A percentile compares a stretch with the other conserved stretches of the same genome.
Conservation (phyloP, 257 asterid species). For the Lycium barbarum region DNA sequence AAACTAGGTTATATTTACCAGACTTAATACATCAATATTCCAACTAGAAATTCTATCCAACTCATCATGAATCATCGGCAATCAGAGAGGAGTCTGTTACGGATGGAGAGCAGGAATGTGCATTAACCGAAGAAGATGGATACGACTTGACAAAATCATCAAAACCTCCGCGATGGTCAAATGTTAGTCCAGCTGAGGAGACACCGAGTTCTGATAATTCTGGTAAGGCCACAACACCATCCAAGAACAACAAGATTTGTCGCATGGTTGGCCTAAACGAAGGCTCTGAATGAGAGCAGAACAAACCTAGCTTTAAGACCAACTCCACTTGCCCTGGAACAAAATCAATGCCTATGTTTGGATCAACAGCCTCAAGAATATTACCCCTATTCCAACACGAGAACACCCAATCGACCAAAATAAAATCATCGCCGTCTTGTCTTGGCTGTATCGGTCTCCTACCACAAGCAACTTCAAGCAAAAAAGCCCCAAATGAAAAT, state of each 20-base stretch:
- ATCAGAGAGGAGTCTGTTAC: not conserved
- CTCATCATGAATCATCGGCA: not conserved
- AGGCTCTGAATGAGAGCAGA: not conserved
- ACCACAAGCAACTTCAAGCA: constrained; percentile 25
- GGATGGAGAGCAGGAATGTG: not conserved
- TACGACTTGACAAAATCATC: constrained; percentile 19
- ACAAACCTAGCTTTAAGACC: constrained; percentile 23
- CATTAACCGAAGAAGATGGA: constrained; percentile 11
- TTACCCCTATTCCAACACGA: constrained; percentile 14
- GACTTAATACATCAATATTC: not conserved
- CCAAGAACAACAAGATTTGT: constrained; percentile 43
- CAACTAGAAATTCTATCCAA: not conserved
- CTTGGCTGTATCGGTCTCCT: constrained; percentile 11
- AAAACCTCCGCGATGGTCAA: constrained; percentile 18
- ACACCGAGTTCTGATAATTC: not conserved
- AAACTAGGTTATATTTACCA: not conserved
- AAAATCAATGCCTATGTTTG: constrained; percentile 20
- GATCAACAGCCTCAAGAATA: constrained; percentile 26
- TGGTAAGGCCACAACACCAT: constrained; percentile 39
- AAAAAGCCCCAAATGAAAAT: constrained; percentile 23
- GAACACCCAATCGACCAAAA: constrained; percentile 19
- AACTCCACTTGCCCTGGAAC: constrained; percentile 14
- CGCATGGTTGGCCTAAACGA: constrained; percentile 9
- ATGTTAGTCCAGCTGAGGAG: constrained; percentile 22
- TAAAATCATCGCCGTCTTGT: not conserved